Percentiles rank a stretch among this genome's conserved stretches.
Conservation (phyloP, 495 filamentous ascomycete genomes). For the Penicillium alfredii region DNA sequence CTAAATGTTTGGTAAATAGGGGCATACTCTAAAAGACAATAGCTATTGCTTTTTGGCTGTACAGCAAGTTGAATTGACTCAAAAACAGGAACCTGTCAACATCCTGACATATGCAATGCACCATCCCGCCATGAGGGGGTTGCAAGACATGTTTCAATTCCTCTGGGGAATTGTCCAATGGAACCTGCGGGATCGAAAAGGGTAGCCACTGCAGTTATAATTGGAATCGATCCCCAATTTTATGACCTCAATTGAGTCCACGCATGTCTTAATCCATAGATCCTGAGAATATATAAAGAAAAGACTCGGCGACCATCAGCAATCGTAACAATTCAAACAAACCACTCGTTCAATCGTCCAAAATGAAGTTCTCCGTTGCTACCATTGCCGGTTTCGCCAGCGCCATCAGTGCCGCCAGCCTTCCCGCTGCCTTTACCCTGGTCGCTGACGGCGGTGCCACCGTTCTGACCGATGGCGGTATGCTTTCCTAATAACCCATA, state of each 20-base stretch:
- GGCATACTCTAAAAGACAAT: too few species aligned
- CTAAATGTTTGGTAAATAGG: too few species aligned
- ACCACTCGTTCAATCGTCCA: background rate
- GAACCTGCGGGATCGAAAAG: background rate
- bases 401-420: slow-evolving; percentile 21
- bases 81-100: too few species aligned
- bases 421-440: slow-evolving; percentile 29
- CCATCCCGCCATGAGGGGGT: background rate
- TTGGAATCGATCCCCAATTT: slow-evolving; percentile 2
- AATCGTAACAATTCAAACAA: background rate
- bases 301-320: background rate
- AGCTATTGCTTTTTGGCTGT: too few species aligned
- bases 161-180: slow-evolving; percentile 8
- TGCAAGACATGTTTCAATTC: slow-evolving; percentile 16
- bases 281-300: slow-evolving; percentile 7
- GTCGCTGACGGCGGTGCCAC: slow-evolving; percentile 28
- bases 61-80: too few species aligned
- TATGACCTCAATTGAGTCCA: slow-evolving; percentile 5
- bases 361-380: slow-evolving; percentile 31
- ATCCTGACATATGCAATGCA: background rate
- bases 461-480: slow-evolving; percentile 30
- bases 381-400: slow-evolving; percentile 21
- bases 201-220: slow-evolving; percentile 2
- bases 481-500: too few species aligned
- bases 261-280: slow-evolving; percentile 9